Percentiles rank a stretch among this genome's conserved stretches.
phyloP scores from a whole-genome alignment of 176 grass and related monocot genomes.

The Puya raimondii region DNA sequence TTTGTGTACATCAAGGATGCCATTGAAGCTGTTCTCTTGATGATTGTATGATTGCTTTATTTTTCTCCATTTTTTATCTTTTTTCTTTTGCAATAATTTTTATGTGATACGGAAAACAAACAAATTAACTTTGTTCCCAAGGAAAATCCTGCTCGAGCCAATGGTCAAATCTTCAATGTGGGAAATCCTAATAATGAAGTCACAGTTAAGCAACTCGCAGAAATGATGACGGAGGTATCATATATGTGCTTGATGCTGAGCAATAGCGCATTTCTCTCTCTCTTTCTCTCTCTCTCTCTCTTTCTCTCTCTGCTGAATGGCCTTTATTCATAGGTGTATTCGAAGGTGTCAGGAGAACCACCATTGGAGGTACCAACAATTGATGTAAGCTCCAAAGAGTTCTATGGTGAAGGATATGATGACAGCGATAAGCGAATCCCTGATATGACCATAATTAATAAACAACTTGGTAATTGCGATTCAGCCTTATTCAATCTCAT shows the following conservation, averaged over 20 bases:
- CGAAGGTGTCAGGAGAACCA: conserved; percentile 64
- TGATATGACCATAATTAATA: conserved; percentile 86
- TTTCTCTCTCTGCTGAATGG: not conserved
- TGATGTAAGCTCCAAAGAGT: conserved; percentile 75
- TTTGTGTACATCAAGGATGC: conserved; percentile 98
- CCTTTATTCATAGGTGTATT: conserved; percentile 54
- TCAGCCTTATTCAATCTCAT: not conserved
- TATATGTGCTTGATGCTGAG: not conserved
- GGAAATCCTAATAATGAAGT: conserved; percentile 97
- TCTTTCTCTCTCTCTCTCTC: not conserved
- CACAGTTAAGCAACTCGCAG: conserved; percentile 69
- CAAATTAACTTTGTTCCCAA: conserved; percentile 1
- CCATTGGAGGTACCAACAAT: conserved; percentile 55
- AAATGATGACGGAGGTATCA: conserved; percentile 85
- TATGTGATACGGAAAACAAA: not conserved
- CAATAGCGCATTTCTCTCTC: too few species aligned
- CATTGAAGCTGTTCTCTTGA: conserved; percentile 91
- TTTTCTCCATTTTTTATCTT: not conserved
- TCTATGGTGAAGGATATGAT: conserved; percentile 96
- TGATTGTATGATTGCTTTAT: conserved; percentile 46
- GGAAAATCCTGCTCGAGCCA: conserved; percentile 87
- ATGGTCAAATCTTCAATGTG: conserved; percentile 89
- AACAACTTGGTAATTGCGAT: conserved; percentile 60
- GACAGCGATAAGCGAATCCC: conserved; percentile 91
- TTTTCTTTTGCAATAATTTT: not conserved